A percentile compares a stretch with the other conserved stretches of the same genome.
These are phyloP conservation scores for Parathielavia hyrcaniae DNA, from an alignment of 495 filamentous ascomycete species.

Conservation along the genomic window DNA sequence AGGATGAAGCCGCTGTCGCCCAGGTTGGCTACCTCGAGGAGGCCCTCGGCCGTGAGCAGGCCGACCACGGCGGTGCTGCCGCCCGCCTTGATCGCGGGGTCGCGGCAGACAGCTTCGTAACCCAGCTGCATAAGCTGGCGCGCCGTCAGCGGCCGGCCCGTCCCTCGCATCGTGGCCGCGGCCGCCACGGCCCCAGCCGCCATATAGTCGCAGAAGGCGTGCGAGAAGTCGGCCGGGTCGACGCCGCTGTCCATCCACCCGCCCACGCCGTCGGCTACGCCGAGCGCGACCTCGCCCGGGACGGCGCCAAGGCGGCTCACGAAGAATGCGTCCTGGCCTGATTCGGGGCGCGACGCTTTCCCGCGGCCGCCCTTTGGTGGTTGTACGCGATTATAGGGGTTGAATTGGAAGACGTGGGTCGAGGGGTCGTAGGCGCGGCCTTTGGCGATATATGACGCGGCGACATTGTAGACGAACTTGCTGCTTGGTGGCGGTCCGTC, in stretches of 20 bases:
- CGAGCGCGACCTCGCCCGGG: constrained; percentile 61
- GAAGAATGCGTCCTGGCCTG: constrained; percentile 96
- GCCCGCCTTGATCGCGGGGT: constrained; percentile 66
- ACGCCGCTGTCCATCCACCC: constrained; percentile 88
- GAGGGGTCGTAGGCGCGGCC: constrained; percentile 62
- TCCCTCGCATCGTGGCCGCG: constrained; percentile 6
- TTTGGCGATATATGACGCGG: constrained; percentile 73
- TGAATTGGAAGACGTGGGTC: constrained; percentile 69
- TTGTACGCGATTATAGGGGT: constrained; percentile 54
- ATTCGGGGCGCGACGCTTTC: constrained; percentile 59
- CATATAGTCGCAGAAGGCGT: constrained; percentile 91
- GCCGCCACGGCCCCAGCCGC: constrained; percentile 54
- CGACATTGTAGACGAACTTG: constrained; percentile 57
- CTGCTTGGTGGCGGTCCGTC: constrained; percentile 5
- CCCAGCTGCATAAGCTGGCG: constrained; percentile 70
- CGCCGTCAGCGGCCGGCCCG: constrained; percentile 46
- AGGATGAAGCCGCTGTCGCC: constrained; percentile 95
- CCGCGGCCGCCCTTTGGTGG: constrained; percentile 41
- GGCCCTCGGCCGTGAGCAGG: constrained; percentile 60
- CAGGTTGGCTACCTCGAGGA: constrained; percentile 83
- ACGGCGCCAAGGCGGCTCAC: constrained; percentile 62
- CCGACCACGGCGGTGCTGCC: constrained; percentile 88
- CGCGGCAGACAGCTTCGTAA: constrained; percentile 71
- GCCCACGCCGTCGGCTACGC: constrained; percentile 89
- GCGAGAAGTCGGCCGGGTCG: constrained; percentile 91